Conservation (phyloP, 1,284 basidiomycete genomes). For the Sanghuangporus weigelae region DNA sequence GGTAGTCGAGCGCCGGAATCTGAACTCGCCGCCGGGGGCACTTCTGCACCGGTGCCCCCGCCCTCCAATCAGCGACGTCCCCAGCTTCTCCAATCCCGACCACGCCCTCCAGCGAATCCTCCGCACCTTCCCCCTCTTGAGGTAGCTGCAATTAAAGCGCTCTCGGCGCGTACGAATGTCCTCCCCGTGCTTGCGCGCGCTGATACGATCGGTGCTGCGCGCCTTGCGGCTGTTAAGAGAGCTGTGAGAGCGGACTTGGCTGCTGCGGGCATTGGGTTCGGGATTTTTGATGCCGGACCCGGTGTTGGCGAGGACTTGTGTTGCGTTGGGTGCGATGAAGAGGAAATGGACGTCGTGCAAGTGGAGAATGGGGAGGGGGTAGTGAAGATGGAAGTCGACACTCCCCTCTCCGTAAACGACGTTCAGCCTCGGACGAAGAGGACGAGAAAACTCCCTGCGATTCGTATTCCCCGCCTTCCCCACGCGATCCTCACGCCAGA, state of each 20-base stretch:
- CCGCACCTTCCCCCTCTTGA: constrained; percentile 56
- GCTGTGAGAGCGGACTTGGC: constrained; percentile 74
- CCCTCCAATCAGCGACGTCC: too few relatives aligned
- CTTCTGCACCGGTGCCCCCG: too few relatives aligned
- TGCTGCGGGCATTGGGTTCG: constrained; percentile 76
- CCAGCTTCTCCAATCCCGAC: too few relatives aligned
- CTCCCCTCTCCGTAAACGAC: not conserved
- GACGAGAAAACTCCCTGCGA: not conserved
- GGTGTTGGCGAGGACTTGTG: constrained; percentile 36
- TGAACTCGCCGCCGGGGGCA: too few relatives aligned
- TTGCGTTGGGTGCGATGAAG: constrained; percentile 23
- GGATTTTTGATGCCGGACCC: constrained; percentile 62
- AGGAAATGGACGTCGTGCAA: constrained; percentile 6
- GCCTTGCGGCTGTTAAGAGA: constrained; percentile 67
- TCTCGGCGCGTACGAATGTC: constrained; percentile 91
- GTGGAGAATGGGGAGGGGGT: constrained; percentile 9
- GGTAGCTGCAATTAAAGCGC: constrained; percentile 83
- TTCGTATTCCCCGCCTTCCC: constrained; percentile 53
- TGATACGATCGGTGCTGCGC: constrained; percentile 88
- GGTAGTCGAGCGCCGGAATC: not conserved
- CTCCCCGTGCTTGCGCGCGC: constrained; percentile 92
- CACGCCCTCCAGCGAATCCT: constrained; percentile 5
- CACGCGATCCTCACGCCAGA: constrained; percentile 79
- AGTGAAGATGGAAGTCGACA: not conserved
- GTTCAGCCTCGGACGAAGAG: not conserved